Percentiles rank a stretch among this genome's conserved stretches.
phyloP scores from a whole-genome alignment of 495 filamentous ascomycete genomes.

The Cercophora scortea region DNA sequence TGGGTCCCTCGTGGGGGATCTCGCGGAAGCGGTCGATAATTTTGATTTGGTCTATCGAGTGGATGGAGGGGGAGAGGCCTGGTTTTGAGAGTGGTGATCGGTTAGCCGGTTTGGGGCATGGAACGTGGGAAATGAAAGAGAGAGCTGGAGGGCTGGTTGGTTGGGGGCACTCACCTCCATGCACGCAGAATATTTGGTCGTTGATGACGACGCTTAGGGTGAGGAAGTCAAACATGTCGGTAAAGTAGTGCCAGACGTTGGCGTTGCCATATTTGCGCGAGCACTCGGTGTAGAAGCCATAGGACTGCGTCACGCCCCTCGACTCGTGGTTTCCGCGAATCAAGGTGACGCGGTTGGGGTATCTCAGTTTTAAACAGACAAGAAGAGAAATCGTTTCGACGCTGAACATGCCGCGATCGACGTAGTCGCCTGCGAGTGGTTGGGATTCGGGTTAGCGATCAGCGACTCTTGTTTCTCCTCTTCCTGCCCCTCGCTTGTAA shows the following conservation, averaged over 20 bases:
- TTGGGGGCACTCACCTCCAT: conserved; percentile 57
- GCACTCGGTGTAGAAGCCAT: conserved; percentile 98
- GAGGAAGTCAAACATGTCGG: conserved; percentile 98
- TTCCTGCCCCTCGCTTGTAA: too few relatives aligned
- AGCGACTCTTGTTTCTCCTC: not conserved
- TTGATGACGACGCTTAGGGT: conserved; percentile 96
- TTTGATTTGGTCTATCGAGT: conserved; percentile 98
- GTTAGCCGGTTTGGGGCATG: too few relatives aligned
- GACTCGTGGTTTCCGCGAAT: conserved; percentile 98
- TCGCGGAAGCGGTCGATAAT: conserved; percentile 98
- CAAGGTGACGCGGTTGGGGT: conserved; percentile 83
- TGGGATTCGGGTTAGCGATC: not conserved
- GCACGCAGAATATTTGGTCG: conserved; percentile 97
- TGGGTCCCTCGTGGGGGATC: conserved; percentile 96
- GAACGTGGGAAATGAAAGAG: too few relatives aligned
- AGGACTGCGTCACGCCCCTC: conserved; percentile 93
- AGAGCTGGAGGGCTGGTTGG: too few relatives aligned
- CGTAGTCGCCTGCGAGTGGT: conserved; percentile 69
- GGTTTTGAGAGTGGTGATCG: not conserved
- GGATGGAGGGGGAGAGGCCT: conserved; percentile 89
- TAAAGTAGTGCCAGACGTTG: conserved; percentile 99
- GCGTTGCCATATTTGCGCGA: conserved; percentile 95
- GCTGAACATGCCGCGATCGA: conserved; percentile 93
- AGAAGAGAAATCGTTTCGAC: conserved; percentile 96
- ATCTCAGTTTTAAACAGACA: conserved; percentile 88